Evolutionary conservation across 192 early-diverging fungal species (phyloP), one percentile per base, ranked within the genome.

Genomic region (Coemansia sp.): DNA sequence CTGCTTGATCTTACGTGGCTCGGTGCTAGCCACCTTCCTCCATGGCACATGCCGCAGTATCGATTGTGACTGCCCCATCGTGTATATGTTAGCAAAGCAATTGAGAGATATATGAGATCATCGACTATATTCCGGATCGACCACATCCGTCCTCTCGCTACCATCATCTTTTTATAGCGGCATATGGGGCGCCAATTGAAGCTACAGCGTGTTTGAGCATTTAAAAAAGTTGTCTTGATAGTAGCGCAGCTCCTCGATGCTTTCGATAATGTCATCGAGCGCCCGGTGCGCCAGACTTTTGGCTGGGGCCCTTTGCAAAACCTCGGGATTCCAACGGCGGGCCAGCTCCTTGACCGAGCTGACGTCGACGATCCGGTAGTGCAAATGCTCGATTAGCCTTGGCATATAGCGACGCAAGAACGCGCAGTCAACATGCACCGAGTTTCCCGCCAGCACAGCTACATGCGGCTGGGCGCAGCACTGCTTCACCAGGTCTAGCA

Each of bases 221-320:
- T 86, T 85, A 72, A 95, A 95, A 2, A 94, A 74, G 33, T 62
- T 42, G 21, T 83, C 37, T 4, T 86, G 83, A 69, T 95, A 97
- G 66, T 89, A 92, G 59, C 87, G 82, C 21, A 98, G 84, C 77
- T 98, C 95, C 10, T 87, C 88, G 46, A 98, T 97, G 53, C 91
- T 93, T 69, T 97, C 96, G 5, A 88, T 72, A 66, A 98, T 98
- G 70, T 98, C 96, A 62, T 95, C 96, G 65, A 97, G 66, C 1
- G 96, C 94, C 41, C 94, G 75, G 75, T 95, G 94, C 0, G 75
- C 51, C 33, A 34, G 66, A 50, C 79, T 73, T 69, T 98, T 96
- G 13, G 29, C 13, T 8, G 94, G 93, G 6, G 76, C 84, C 2
- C 68, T 69, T 1, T 56, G 51, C 42, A 88, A 77, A 14, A 86